Evolutionary conservation across 306 rosid species (phyloP), one percentile per base, ranked within the genome.

Genomic region (Pterocarpus santalinus): DNA sequence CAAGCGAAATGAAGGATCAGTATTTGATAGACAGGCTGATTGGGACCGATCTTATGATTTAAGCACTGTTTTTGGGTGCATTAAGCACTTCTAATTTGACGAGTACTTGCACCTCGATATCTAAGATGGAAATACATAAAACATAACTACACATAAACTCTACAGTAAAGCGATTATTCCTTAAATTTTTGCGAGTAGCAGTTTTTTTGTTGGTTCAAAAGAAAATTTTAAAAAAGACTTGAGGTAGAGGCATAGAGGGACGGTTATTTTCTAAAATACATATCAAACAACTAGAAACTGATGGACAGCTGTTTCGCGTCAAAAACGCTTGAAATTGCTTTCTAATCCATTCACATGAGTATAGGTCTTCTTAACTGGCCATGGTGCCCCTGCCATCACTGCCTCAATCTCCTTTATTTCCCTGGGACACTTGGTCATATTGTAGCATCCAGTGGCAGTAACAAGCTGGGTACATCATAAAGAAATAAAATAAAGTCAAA

Each of bases 361-460:
- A 73, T 91, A 65, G 15, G 69, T 72, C 56, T 75, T 79, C 68
- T 84, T 70, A 47, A 61, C 73, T 5, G 97, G 92, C 98, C 98
- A 94, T 6, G 91, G 90, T 62, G 85, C 90, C 13, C 95, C 98
- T 1, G 95, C 91, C 98, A 94, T 94, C 62, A 94, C 97, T 14
- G 92, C 95, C 77, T 94, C 97, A 8, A 94, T 90, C 83, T 94
- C 97, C 74, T 16, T 63, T 73, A 76, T 81, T 78, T 90, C 78
- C 36, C 97, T 88, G 2, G 97, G 98, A 76, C 92, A 89, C n/a
- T 85, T 89, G 22, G 92, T 90, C 98, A 92, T 85, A 79, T 89
- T 94, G 83, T 88, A 90, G 89, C 92, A 92, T 71, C 98, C 97
- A 38, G 36, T 32, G 22, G 86, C 91, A 39, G 91, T 88, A 85